Base-by-base conservation (phyloP, 2,329 filamentous ascomycete species). In the Fusarium anguioides region DNA sequence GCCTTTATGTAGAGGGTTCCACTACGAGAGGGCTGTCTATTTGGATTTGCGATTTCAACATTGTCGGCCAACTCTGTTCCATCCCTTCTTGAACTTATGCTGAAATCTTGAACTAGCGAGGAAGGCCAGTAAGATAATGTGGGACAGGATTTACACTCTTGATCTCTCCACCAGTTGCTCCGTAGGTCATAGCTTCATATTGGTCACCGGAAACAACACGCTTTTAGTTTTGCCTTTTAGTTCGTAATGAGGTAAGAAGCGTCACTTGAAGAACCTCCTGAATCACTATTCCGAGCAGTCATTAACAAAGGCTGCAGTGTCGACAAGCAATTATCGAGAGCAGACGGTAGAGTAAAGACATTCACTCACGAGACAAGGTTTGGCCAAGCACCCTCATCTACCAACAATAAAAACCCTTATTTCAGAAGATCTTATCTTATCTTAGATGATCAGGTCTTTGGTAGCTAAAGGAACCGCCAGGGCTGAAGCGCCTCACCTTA, bases 371-470 rank as follows among this genome's bases (percentile, higher is more conserved):
- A 7, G 21, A 39, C 44, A 54, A 17, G 44, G 23, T 18, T 27
- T 31, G 20, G 15, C 41, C 7, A 37, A 37, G 20, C 12, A 15
- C 7, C 17, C 4, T 23, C 8, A 18, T 17, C 10, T 27, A 49
- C 40, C 29, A 47, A 48, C 41, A 48, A 33, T 4, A 26, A 40
- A 14, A 21, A 56, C 37, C 8, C 17, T 27, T 26, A 17, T 44
- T 21, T 20, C 11, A n/a, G 12, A 14, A 5, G 41, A 62, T 62
- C 57, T 62, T 56, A 62, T 62, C 57, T 62, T 39, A 62, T 62
- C 59, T 44, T 8, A n/a, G 48, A 57, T 56, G 21, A 63, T 44
- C 36, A 24, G 9, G 20, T n/a, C n/a, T 7, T n/a, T 26, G 41
- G 40, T 24, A 10, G 23, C 39, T 17, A 21, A 29, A 46, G 29